Evolutionary conservation across 2,329 filamentous ascomycete genomes (phyloP).

Genomic region (Apiospora sp.): DNA sequence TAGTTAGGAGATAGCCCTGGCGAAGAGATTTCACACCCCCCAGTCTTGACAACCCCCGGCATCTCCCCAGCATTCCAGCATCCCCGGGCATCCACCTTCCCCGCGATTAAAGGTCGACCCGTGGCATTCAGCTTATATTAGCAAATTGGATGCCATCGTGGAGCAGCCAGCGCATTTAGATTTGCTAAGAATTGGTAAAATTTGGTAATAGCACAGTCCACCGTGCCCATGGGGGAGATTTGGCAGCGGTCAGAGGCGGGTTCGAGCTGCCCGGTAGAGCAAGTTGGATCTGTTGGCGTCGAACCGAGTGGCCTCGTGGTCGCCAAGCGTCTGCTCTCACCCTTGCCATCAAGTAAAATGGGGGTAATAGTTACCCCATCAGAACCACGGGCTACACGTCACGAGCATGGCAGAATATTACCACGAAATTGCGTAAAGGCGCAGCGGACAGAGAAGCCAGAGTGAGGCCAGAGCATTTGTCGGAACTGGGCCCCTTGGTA

Average conservation of each 20-base stretch:
- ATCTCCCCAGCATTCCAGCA: neutral
- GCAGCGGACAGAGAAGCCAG: neutral
- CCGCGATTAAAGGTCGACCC: constrained; percentile 4
- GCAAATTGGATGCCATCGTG: constrained; percentile 21
- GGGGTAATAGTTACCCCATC: constrained; percentile 25
- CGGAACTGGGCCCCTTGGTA: neutral
- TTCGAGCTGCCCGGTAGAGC: constrained; percentile 11
- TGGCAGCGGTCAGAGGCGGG: constrained; percentile 22
- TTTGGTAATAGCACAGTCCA: constrained; percentile 18
- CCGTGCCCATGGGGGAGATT: neutral
- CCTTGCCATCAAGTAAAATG: constrained; percentile 25
- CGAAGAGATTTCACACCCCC: constrained; percentile 14
- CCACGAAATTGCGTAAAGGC: constrained; percentile 27
- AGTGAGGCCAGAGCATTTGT: neutral
- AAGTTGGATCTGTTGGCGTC: constrained; percentile 12
- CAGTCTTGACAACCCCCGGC: neutral
- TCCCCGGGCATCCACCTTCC: constrained; percentile 19
- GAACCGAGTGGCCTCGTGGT: constrained; percentile 22
- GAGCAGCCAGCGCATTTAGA: constrained; percentile 8
- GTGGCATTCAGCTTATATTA: constrained; percentile 12
- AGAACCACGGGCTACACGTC: constrained; percentile 28
- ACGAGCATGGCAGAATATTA: constrained; percentile 30
- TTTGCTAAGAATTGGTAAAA: constrained; percentile 21
- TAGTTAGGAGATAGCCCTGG: neutral
- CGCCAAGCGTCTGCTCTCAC: constrained; percentile 14